Base-by-base conservation (phyloP, 768 basidiomycete genomes). In the Lactarius sanguifluus region DNA sequence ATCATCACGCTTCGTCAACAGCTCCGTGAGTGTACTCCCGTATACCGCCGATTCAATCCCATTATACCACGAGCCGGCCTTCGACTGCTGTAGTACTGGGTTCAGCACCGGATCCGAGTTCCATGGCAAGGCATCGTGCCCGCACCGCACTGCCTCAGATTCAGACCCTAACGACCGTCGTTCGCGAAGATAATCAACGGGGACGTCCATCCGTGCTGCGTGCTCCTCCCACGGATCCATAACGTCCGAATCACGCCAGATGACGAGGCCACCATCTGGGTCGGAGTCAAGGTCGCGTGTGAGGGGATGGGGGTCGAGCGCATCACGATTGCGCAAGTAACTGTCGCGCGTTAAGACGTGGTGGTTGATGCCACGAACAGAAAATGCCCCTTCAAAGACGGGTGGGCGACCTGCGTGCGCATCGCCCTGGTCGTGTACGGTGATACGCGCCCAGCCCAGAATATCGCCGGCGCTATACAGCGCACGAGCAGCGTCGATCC, bases 371-470 rank as follows among this genome's bases (percentile, higher is more conserved):
- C 91, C 91, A 62, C 85, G 74, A 10, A 84, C 82, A 10, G 85
- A 83, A 78, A 95, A 92, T 13, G 87, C 86, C 68, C 92, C 92
- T 73, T 92, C 90, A 71, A 87, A 91, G 10, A 83, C 75, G 20
- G 89, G 88, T 3, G 84, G 75, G 52, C 80, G 72, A 36, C 81
- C 82, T 30, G 72, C 71, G 32, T 74, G 74, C 32, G 77, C 75
- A 71, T 88, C 83, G 36, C 80, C 82, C 57, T 88, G 83, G 71
- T 86, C 76, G 74, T 91, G 85, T 3, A 92, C 82, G 76, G 88
- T 84, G 70, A 95, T 86, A 25, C 89, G 86, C 20, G 91, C 92
- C 85, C 88, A 90, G 30, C 93, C 93, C 13, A 89, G 79, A 50
- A 83, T 82, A 34, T 80, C 76, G 12, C 71, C 69, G 59, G 80